Percentiles rank a stretch among this genome's conserved stretches.
Conservation (phyloP, 2,329 filamentous ascomycete species). For the Epichloe glyceriae region DNA sequence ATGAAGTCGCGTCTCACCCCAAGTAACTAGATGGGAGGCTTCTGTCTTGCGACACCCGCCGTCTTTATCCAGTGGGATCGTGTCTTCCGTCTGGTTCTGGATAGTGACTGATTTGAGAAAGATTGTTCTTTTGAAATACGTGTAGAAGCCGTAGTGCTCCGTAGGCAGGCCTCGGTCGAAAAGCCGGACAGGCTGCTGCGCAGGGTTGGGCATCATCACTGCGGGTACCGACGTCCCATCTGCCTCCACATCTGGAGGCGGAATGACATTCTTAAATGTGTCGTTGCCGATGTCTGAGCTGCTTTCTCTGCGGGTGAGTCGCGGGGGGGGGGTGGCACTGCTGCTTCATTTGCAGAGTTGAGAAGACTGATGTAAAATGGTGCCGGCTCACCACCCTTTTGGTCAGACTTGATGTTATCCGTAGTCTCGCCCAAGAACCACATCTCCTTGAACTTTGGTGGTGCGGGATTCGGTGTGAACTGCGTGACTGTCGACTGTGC, state of each 20-base stretch:
- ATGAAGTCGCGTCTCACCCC: constrained; percentile 47
- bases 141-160: constrained; percentile 92
- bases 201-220: constrained; percentile 55
- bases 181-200: constrained; percentile 68
- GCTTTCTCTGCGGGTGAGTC: constrained; percentile 13
- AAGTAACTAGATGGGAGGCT: constrained; percentile 43
- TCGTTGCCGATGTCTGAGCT: constrained; percentile 11
- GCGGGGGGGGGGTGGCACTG: constrained; percentile 14
- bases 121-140: constrained; percentile 77
- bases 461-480: constrained; percentile 39
- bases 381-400: constrained; percentile 74
- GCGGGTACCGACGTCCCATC: constrained; percentile 65
- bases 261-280: constrained; percentile 35
- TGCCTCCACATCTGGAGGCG: constrained; percentile 45
- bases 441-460: constrained; percentile 56
- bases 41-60: constrained; percentile 41
- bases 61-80: constrained; percentile 35
- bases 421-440: constrained; percentile 77
- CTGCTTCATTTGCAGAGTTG: constrained; percentile 25
- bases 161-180: constrained; percentile 69
- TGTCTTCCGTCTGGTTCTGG: constrained; percentile 31
- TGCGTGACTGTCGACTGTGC: constrained; percentile 7
- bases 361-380: constrained; percentile 79
- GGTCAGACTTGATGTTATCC: constrained; percentile 50
- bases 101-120: constrained; percentile 53